Conservation (phyloP, 2,329 filamentous ascomycete genomes). For the Paraphoma sp. region DNA sequence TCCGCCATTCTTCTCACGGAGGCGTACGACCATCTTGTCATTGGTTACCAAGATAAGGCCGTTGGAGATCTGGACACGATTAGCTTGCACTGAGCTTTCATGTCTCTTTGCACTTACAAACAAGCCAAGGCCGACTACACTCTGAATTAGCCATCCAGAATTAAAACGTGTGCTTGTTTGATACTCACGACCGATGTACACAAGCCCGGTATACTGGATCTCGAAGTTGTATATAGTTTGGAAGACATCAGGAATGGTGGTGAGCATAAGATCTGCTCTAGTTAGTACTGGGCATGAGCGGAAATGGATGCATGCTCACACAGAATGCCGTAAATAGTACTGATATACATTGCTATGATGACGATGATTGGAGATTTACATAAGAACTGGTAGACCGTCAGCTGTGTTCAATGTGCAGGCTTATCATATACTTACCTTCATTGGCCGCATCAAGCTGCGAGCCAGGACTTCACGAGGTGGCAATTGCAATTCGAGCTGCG, state of each 20-base stretch:
- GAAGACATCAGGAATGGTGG: slow-evolving; percentile 74
- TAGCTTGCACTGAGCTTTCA: slow-evolving; percentile 60
- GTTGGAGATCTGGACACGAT: slow-evolving; percentile 61
- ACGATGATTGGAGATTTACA: slow-evolving; percentile 23
- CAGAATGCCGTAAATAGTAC: slow-evolving; percentile 29
- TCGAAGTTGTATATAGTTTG: slow-evolving; percentile 74
- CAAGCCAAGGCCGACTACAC: slow-evolving; percentile 12
- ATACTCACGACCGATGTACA: slow-evolving; percentile 19
- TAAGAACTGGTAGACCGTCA: slow-evolving; percentile 4
- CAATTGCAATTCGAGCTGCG: slow-evolving; percentile 32
- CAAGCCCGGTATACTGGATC: slow-evolving; percentile 70
- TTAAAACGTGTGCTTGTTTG: not conserved
- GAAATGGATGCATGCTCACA: slow-evolving; percentile 5
- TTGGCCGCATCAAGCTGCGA: slow-evolving; percentile 28
- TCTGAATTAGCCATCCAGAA: not conserved
- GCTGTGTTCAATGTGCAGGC: not conserved
- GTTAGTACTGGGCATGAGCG: not conserved
- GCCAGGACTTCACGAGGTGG: slow-evolving; percentile 18
- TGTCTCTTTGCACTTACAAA: slow-evolving; percentile 13
- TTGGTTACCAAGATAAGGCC: slow-evolving; percentile 13
- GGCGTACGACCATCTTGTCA: slow-evolving; percentile 9
- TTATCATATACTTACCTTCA: slow-evolving; percentile 24
- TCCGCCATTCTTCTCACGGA: slow-evolving; percentile 18
- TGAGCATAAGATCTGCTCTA: slow-evolving; percentile 23
- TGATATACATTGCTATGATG: slow-evolving; percentile 21